Evolutionary conservation across 805 yeast genomes (phyloP).

Genomic region (Candida wancherniae): DNA sequence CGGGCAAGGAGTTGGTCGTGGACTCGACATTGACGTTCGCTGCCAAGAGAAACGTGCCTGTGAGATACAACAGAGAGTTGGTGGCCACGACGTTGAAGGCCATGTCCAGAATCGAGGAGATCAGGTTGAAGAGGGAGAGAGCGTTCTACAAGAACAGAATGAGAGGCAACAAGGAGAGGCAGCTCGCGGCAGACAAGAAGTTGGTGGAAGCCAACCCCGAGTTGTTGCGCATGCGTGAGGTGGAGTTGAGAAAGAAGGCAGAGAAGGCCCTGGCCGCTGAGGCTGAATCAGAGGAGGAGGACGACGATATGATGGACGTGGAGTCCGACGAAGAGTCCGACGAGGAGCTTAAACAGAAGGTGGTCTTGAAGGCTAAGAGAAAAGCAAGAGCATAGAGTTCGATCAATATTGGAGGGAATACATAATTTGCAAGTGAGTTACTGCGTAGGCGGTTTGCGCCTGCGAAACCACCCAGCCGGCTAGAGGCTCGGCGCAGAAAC

Average conservation of each 20-base stretch:
- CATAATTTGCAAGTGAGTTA: too few species aligned
- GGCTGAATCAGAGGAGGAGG: constrained; percentile 37
- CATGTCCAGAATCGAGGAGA: constrained; percentile 93
- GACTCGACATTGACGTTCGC: constrained; percentile 95
- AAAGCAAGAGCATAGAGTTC: constrained; percentile 21
- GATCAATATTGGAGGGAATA: neutral
- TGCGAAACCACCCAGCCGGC: too few species aligned
- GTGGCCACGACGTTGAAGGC: constrained; percentile 92
- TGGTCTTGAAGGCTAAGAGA: constrained; percentile 62
- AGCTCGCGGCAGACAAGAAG: constrained; percentile 79
- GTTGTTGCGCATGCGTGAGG: constrained; percentile 86
- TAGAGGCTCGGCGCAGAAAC: too few species aligned
- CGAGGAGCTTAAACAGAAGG: constrained; percentile 48
- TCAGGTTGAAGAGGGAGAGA: constrained; percentile 92
- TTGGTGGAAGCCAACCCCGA: constrained; percentile 87
- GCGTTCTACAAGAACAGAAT: constrained; percentile 99
- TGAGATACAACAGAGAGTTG: constrained; percentile 93
- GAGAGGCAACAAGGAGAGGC: constrained; percentile 92
- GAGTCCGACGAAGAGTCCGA: constrained; percentile 42
- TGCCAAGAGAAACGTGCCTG: constrained; percentile 96
- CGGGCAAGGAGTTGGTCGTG: constrained; percentile 97
- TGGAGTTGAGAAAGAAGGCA: constrained; percentile 72
- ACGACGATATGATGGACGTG: constrained; percentile 39
- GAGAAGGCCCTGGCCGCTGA: constrained; percentile 53
- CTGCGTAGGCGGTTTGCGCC: constrained; percentile 1